These are phyloP conservation scores for Populus trichocarpa DNA, from an alignment of 441 rosid species.

Conservation along the genomic window DNA sequence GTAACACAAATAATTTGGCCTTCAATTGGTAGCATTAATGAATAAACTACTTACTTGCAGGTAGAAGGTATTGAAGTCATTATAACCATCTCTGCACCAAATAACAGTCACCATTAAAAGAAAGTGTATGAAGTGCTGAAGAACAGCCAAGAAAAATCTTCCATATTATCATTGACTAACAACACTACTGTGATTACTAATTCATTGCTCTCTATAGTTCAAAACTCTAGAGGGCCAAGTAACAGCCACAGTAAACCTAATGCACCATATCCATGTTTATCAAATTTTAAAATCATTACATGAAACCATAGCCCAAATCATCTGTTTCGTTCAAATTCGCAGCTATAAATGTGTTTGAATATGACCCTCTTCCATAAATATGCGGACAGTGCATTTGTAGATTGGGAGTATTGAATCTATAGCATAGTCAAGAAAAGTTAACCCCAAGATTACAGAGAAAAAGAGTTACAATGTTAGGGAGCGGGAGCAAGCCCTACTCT, in stretches of 20 bases:
- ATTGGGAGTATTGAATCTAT: neutral
- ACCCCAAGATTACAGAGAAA: neutral
- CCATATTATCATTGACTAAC: neutral
- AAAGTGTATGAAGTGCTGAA: neutral
- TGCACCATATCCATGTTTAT: neutral
- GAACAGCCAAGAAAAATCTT: neutral
- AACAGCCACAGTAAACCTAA: neutral
- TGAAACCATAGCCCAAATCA: neutral
- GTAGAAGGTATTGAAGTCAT: constrained; percentile 99
- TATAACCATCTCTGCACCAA: constrained; percentile 95
- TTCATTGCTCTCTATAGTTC: neutral
- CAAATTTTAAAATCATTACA: neutral
- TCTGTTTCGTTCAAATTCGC: neutral
- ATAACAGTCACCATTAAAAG: constrained; percentile 14
- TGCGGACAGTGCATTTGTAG: neutral
- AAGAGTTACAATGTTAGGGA: neutral
- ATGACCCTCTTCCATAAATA: neutral
- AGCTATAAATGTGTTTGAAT: neutral
- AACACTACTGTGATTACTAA: neutral
- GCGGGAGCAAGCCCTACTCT: neutral
- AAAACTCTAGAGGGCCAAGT: neutral
- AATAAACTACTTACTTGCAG: constrained; percentile 75
- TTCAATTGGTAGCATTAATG: constrained; percentile 4
- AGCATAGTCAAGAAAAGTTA: neutral
- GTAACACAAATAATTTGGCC: neutral